A percentile compares a stretch with the other conserved stretches of the same genome.
These are phyloP conservation scores for Rauvolfia tetraphylla DNA, from an alignment of 257 asterid genomes.

Conservation along the genomic window DNA sequence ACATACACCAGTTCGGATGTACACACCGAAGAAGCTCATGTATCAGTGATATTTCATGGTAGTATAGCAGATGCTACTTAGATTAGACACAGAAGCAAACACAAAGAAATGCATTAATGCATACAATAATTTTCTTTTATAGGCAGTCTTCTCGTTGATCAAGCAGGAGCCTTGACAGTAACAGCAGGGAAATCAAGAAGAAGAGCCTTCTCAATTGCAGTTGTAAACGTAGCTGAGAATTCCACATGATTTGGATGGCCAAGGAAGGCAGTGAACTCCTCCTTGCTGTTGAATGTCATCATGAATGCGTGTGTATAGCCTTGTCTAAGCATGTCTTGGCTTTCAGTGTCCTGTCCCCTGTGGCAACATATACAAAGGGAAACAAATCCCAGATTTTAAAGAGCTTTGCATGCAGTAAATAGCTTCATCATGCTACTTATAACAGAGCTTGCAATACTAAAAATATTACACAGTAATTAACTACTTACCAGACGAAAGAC, in stretches of 20 bases:
- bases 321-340: conserved; percentile 75
- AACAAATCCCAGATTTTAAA: background rate
- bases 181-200: conserved; percentile 83
- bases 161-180: conserved; percentile 45
- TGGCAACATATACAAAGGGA: background rate
- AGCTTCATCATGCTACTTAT: no score
- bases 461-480: background rate
- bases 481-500: conserved; percentile 72
- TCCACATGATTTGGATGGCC: conserved; percentile 69
- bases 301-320: conserved; percentile 86
- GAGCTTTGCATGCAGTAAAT: background rate
- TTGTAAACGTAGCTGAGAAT: conserved; percentile 57
- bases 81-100: background rate
- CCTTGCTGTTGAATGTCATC: conserved; percentile 81
- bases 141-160: conserved; percentile 12
- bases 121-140: background rate
- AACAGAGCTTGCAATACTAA: no score
- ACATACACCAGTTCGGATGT: background rate
- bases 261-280: conserved; percentile 53
- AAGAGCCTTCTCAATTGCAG: conserved; percentile 68
- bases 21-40: no score
- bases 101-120: background rate
- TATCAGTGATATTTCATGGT: background rate
- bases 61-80: background rate
- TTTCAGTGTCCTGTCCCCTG: conserved; percentile 87